phyloP scores from a whole-genome alignment of 2,329 filamentous ascomycete genomes.

The Davidsoniella virescens region DNA sequence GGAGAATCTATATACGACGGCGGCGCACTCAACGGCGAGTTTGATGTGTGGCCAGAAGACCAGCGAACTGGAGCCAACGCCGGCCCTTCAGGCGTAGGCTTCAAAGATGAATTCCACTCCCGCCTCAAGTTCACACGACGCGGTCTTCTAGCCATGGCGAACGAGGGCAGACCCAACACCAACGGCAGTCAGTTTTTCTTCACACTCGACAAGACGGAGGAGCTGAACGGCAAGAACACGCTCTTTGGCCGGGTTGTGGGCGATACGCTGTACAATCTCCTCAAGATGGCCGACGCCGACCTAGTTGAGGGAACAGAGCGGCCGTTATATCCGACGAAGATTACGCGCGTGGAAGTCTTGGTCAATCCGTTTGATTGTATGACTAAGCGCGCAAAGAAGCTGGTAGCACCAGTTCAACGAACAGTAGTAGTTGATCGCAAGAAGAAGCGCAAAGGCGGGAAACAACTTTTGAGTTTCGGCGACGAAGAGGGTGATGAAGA shows the following conservation, averaged over 20 bases:
- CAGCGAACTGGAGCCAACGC: slow-evolving; percentile 45
- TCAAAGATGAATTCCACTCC: slow-evolving; percentile 79
- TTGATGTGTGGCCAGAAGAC: slow-evolving; percentile 58
- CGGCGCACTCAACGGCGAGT: slow-evolving; percentile 54
- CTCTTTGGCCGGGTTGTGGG: slow-evolving; percentile 84
- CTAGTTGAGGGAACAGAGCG: slow-evolving; percentile 63
- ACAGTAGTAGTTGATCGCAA: slow-evolving; percentile 32
- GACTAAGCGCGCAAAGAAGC: slow-evolving; percentile 42
- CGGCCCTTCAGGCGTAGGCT: slow-evolving; percentile 41
- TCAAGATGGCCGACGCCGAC: slow-evolving; percentile 84
- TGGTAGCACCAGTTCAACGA: slow-evolving; percentile 24
- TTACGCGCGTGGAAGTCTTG: slow-evolving; percentile 57
- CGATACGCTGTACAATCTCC: slow-evolving; percentile 89
- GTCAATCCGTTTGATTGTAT: slow-evolving; percentile 74
- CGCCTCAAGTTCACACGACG: slow-evolving; percentile 84
- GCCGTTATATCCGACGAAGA: slow-evolving; percentile 70
- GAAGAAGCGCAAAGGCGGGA: slow-evolving; percentile 58
- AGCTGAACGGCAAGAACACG: slow-evolving; percentile 80
- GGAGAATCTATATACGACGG: slow-evolving; percentile 87
- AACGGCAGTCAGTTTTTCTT: slow-evolving; percentile 98
- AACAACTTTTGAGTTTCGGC: slow-evolving; percentile 64
- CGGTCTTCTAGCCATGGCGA: slow-evolving; percentile 90
- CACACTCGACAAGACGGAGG: slow-evolving; percentile 68
- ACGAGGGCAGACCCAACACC: slow-evolving; percentile 57
- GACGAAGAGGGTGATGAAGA: slow-evolving; percentile 49